Conservation (phyloP, 495 filamentous ascomycete species). For the Halenospora varia region DNA sequence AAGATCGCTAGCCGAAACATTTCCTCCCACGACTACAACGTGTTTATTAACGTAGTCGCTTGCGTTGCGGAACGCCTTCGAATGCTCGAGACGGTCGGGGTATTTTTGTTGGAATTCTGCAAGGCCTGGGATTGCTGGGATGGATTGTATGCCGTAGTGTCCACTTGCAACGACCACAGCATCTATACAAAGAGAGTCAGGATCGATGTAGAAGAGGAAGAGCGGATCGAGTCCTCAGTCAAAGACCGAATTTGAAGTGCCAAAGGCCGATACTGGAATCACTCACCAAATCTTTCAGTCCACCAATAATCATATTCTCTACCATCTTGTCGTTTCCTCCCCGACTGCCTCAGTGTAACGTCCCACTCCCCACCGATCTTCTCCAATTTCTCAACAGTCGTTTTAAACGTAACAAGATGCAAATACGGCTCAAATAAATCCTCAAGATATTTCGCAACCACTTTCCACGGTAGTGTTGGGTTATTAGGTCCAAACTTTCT, state of each 20-base stretch:
- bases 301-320: conserved; percentile 32
- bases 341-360: conserved; percentile 27
- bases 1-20: conserved; percentile 77
- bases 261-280: too few relatives aligned
- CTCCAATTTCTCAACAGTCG: conserved; percentile 30
- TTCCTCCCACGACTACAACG: conserved; percentile 67
- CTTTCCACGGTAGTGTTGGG: conserved; percentile 28
- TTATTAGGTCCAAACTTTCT: conserved; percentile 25
- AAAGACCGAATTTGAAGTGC: too few relatives aligned
- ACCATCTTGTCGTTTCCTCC: conserved; percentile 4
- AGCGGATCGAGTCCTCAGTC: too few relatives aligned
- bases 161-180: conserved; percentile 78
- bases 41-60: conserved; percentile 43
- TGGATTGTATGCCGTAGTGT: conserved; percentile 67
- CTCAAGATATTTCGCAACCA: conserved; percentile 28
- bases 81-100: conserved; percentile 65
- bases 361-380: conserved; percentile 32
- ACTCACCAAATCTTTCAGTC: conserved; percentile 57
- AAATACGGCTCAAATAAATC: conserved; percentile 23
- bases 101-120: conserved; percentile 48
- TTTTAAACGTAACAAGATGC: conserved; percentile 30
- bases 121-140: conserved; percentile 60
- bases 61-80: conserved; percentile 67
- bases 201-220: too few relatives aligned
- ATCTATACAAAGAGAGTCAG: too few relatives aligned